These are phyloP conservation scores for Moesziomyces globuligerus DNA, from an alignment of 1,284 basidiomycete genomes.

Conservation along the genomic window DNA sequence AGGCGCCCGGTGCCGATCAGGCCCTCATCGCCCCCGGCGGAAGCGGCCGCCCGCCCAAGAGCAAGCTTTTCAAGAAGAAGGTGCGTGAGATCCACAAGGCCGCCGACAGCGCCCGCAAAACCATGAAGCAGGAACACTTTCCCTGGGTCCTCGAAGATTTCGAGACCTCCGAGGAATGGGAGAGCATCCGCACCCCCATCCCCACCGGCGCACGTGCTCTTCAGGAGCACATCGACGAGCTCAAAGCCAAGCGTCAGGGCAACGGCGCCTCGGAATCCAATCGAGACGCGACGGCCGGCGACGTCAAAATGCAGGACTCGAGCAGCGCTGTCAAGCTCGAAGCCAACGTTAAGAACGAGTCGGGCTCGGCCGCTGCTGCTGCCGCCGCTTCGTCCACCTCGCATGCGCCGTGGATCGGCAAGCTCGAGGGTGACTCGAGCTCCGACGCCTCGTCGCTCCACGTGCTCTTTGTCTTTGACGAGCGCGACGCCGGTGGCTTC, in stretches of 20 bases:
- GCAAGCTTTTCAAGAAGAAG: slow-evolving; percentile 61
- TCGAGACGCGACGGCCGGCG: slow-evolving; percentile 5
- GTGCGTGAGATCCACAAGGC: slow-evolving; percentile 65
- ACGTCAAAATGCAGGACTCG: slow-evolving; percentile 26
- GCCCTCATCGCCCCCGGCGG: slow-evolving; percentile 50
- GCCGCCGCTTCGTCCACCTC: slow-evolving; percentile 22
- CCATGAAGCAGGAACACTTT: slow-evolving; percentile 62
- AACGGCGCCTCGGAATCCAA: slow-evolving; percentile 17
- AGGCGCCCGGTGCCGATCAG: slow-evolving; percentile 44
- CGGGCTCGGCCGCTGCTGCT: slow-evolving; percentile 8
- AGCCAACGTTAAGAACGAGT: slow-evolving; percentile 31
- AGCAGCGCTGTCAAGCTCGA: slow-evolving; percentile 26
- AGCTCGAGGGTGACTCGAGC: slow-evolving; percentile 64
- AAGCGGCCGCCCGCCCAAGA: slow-evolving; percentile 39
- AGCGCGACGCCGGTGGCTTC: slow-evolving; percentile 63
- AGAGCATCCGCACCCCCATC: slow-evolving; percentile 52
- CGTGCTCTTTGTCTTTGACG: slow-evolving; percentile 66
- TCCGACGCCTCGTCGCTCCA: slow-evolving; percentile 59
- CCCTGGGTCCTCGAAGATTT: slow-evolving; percentile 67
- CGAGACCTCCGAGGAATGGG: slow-evolving; percentile 64
- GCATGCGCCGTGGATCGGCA: slow-evolving; percentile 66
- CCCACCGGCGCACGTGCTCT: slow-evolving; percentile 56
- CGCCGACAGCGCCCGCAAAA: slow-evolving; percentile 57
- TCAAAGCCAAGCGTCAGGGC: slow-evolving; percentile 25
- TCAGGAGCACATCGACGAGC: slow-evolving; percentile 41